phyloP scores from a whole-genome alignment of 495 filamentous ascomycete species.

The Xylaria curta region DNA sequence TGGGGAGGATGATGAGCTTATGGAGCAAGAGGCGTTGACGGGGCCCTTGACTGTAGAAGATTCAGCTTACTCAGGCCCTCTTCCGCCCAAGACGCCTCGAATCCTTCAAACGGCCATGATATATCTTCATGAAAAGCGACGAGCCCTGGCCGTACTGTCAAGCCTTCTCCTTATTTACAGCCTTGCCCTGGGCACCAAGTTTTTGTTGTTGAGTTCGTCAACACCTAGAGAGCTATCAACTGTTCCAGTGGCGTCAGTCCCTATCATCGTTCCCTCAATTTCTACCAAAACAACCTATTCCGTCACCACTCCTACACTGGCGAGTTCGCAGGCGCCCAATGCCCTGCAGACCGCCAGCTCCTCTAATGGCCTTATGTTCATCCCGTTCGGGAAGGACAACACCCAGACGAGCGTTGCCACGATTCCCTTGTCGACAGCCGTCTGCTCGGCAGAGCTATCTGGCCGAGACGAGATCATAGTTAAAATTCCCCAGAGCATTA shows the following conservation, averaged over 20 bases:
- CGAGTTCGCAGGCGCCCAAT: conserved; percentile 31
- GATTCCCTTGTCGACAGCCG: conserved; percentile 34
- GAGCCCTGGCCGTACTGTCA: conserved; percentile 28
- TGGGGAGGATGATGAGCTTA: neutral
- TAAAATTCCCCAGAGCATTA: conserved; percentile 44
- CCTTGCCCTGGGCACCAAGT: conserved; percentile 32
- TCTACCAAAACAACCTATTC: conserved; percentile 20
- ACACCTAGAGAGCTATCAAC: conserved; percentile 36
- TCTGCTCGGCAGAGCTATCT: conserved; percentile 46
- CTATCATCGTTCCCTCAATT: conserved; percentile 30
- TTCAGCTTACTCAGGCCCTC: neutral
- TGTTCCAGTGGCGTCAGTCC: conserved; percentile 39
- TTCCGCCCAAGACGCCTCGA: neutral
- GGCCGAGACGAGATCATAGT: conserved; percentile 50
- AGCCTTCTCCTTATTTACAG: conserved; percentile 32
- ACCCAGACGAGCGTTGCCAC: conserved; percentile 33
- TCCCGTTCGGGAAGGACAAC: conserved; percentile 41
- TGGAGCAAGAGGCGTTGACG: neutral
- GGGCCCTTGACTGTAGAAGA: conserved; percentile 1
- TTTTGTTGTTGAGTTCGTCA: conserved; percentile 28
- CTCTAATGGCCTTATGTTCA: conserved; percentile 40
- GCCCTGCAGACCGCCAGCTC: conserved; percentile 32
- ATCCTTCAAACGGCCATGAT: neutral
- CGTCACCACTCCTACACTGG: conserved; percentile 20
- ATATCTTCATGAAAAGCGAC: conserved; percentile 28